Conservation (phyloP, 441 rosid species). For the Theobroma grandiflorum region DNA sequence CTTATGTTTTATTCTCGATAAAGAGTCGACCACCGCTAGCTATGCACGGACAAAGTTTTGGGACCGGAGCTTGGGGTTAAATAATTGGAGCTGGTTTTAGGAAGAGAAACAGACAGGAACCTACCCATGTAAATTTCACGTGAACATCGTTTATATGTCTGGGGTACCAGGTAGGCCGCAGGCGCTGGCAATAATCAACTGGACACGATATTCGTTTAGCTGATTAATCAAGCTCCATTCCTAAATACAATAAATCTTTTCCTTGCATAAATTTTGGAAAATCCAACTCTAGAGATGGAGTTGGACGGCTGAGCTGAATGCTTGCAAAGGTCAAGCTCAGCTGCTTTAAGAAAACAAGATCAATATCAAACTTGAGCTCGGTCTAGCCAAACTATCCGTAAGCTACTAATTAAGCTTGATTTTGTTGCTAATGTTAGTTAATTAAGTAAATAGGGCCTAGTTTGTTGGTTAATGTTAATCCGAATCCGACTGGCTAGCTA, state of each 20-base stretch:
- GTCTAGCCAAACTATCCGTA: no score
- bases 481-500: no score
- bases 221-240: neutral
- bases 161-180: neutral
- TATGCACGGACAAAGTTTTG: neutral
- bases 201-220: neutral
- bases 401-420: no score
- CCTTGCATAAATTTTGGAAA: no score
- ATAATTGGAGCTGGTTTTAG: constrained; percentile 20
- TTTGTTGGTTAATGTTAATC: no score
- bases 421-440: no score
- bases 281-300: no score
- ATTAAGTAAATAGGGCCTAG: no score
- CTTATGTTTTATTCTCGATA: neutral
- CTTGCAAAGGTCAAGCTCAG: no score
- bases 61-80: neutral
- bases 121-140: constrained; percentile 3
- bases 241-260: neutral
- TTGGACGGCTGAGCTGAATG: no score
- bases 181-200: neutral
- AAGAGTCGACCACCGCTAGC: constrained; percentile 6
- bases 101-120: constrained; percentile 21
- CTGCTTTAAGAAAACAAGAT: no score
- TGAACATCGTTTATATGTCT: constrained; percentile 5
- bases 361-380: no score